Percentiles rank a stretch among this genome's conserved stretches.
Conservation (phyloP, 2,329 filamentous ascomycete genomes). For the Ascochyta clinopodiicola region DNA sequence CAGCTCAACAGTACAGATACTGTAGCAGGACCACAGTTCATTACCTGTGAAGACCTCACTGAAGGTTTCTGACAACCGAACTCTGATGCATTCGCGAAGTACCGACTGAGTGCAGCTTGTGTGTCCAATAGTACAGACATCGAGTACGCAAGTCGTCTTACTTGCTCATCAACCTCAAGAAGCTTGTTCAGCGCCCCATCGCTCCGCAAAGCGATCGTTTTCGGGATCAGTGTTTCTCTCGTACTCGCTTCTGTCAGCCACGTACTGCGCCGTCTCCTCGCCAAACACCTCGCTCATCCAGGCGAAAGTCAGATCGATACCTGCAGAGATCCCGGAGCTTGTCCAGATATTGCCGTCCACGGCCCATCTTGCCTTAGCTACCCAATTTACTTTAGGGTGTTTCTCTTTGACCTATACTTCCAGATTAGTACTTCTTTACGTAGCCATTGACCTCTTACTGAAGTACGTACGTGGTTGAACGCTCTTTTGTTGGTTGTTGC, state of each 20-base stretch:
- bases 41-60: background rate
- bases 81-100: background rate
- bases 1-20: too few species aligned
- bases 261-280: conserved; percentile 54
- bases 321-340: conserved; percentile 67
- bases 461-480: conserved; percentile 51
- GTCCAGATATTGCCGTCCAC: conserved; percentile 72
- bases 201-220: conserved; percentile 63
- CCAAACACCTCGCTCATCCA: conserved; percentile 64
- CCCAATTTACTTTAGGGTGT: conserved; percentile 64
- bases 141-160: background rate
- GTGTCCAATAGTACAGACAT: too few species aligned
- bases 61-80: background rate
- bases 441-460: background rate
- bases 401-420: conserved; percentile 50
- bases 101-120: too few species aligned
- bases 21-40: conserved; percentile 45
- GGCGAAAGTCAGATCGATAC: conserved; percentile 67
- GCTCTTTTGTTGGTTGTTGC: conserved; percentile 72
- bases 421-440: conserved; percentile 1
- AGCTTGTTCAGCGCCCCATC: conserved; percentile 36
- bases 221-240: conserved; percentile 58
- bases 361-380: conserved; percentile 68
- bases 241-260: conserved; percentile 65
- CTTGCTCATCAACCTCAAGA: background rate